Evolutionary conservation across 768 basidiomycete species (phyloP), one percentile per base, ranked within the genome.

Genomic region (Gyrodon lividus): DNA sequence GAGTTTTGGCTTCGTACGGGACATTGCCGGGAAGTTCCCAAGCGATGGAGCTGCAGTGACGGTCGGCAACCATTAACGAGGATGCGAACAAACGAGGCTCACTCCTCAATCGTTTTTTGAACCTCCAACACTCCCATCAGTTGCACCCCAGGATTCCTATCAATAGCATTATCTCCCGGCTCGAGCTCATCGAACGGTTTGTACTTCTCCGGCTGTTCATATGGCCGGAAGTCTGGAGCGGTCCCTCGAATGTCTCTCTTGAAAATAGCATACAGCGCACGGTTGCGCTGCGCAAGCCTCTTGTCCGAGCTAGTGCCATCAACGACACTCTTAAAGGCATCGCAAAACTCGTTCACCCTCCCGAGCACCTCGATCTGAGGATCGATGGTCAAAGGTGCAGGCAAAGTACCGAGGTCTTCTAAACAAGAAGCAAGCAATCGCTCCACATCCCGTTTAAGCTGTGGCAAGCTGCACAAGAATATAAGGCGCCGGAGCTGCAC

Each of bases 361-460:
- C 62, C 59, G 3, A 78, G 66, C 0, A 85, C 68, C 55, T 81
- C 78, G 2, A 74, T 71, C 3, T 73, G 64, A 0, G 80, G 74
- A 26, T 82, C 74, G 7, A 52, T 57, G 2, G 61, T 63, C 10
- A 73, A 59, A 0, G 65, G 65, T 0, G 63, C 55, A 0, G 84
- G 84, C 5, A 84, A 72, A 16, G 50, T 37, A 0, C 54, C 54
- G 5, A 83, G 58, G 1, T 75, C 68, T 0, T 58, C 37, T 10
- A 55, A 44, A 50, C 72, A 76, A 24, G 63, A 38, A 2, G 35
- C 51, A 3, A 86, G 71, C 8, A 76, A 70, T 5, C 56, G 57
- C 3, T 73, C 67, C 3, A 82, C 71, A n/a, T 74, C 63, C 2
- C 56, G 43, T 22, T 56, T 69, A 5, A 86, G 69, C 14, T 59